Evolutionary conservation across 2,329 filamentous ascomycete genomes (phyloP), one percentile per base, ranked within the genome.

Genomic region (Ophiostoma sp.): DNA sequence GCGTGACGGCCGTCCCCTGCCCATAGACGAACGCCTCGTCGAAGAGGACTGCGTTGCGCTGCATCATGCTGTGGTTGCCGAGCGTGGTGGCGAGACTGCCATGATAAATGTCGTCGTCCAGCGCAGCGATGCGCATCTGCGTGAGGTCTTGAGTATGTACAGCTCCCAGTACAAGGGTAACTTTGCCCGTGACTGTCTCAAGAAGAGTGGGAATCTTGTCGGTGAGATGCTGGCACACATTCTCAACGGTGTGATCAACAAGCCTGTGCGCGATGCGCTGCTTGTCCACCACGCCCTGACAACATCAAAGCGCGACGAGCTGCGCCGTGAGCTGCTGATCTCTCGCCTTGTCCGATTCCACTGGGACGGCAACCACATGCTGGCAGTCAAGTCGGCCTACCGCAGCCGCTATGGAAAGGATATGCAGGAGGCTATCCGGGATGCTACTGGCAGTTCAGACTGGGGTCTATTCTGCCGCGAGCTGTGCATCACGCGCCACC

Each of bases 161-260:
- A 91, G 94, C 76, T 81, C 83, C 66, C 83, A 83, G 63, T 92
- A 91, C 76, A 79, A 85, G 42, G 84, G 86, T 70, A 97, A 97
- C 77, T 97, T 99, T 79, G 92, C 93, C 0, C 83, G 91, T 64
- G 92, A 94, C 70, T 92, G 94, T 74, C 85, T 98, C 74, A 86
- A 86, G 76, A 97, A 95, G 83, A 96, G 92, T 72, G 89, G 88
- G 36, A 98, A 98, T 76, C 82, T 99, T 27, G 93, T 98, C 69
- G 95, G 95, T 72, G 95, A 99, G 80, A 88, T 96, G 27, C 87
- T 98, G 49, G 92, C 93, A 0, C 95, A 98, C 78, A 92, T 98
- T 73, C 89, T 99, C 75, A 97, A 98, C 79, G 95, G 95, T 74
- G 88, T 96, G 69, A 96, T 98, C 81, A 98, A 98, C 80, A 91